Conservation (phyloP, 1,284 basidiomycete species). For the Prillingera fragicola region DNA sequence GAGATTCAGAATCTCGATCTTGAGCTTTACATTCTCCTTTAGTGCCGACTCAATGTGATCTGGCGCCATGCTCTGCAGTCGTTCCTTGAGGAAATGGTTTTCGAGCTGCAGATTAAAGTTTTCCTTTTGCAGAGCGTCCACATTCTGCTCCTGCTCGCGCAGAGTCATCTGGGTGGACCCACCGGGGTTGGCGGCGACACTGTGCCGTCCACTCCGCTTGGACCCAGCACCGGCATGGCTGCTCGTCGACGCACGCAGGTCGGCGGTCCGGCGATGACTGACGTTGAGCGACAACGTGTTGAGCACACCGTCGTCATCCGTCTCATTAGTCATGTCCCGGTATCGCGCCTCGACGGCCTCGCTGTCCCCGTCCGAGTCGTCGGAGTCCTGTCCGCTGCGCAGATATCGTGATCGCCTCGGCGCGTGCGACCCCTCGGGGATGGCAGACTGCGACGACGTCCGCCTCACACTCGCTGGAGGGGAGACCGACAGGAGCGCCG, state of each 20-base stretch:
- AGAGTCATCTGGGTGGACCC: slow-evolving; percentile 57
- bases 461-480: slow-evolving; percentile 36
- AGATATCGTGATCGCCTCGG: slow-evolving; percentile 28
- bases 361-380: slow-evolving; percentile 15
- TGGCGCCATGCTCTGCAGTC: slow-evolving; percentile 72
- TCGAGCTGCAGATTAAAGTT: slow-evolving; percentile 91
- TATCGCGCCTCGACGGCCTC: slow-evolving; percentile 21
- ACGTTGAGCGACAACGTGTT: slow-evolving; percentile 24
- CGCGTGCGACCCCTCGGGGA: slow-evolving; percentile 21
- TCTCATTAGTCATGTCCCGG: slow-evolving; percentile 3
- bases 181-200: slow-evolving; percentile 32
- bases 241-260: slow-evolving; percentile 7
- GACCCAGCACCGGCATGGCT: slow-evolving; percentile 28
- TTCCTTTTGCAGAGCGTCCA: slow-evolving; percentile 89
- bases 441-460: slow-evolving; percentile 28
- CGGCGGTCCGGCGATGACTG: slow-evolving; percentile 17
- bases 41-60: slow-evolving; percentile 86
- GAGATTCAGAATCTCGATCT: slow-evolving; percentile 83
- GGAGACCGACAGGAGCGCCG: slow-evolving; percentile 29
- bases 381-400: slow-evolving; percentile 15
- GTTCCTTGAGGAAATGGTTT: slow-evolving; percentile 87
- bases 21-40: slow-evolving; percentile 89
- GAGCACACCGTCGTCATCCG: slow-evolving; percentile 20
- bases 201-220: slow-evolving; percentile 42
- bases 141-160: slow-evolving; percentile 89